Evolutionary conservation across 1,284 basidiomycete genomes (phyloP).

Genomic region (Moesziomyces parantarcticus): DNA sequence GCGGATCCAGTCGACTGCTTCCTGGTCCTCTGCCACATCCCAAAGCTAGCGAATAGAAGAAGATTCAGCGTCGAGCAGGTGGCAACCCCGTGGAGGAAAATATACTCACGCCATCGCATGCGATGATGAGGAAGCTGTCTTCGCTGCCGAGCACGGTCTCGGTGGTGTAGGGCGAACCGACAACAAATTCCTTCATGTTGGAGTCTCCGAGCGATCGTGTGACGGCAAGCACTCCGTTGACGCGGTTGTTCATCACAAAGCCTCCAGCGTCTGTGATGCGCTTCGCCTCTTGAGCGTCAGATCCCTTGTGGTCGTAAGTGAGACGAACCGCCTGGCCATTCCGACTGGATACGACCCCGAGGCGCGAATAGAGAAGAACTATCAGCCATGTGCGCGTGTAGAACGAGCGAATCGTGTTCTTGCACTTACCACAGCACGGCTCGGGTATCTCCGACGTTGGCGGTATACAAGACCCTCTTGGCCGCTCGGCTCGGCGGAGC

Average conservation of each 20-base stretch:
- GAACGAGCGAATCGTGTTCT: background rate
- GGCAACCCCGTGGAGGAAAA: background rate
- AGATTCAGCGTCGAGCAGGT: background rate
- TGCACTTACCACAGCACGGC: slow-evolving; percentile 78
- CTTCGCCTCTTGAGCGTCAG: slow-evolving; percentile 95
- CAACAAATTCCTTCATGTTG: slow-evolving; percentile 99
- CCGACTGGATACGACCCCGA: slow-evolving; percentile 73
- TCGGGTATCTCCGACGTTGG: slow-evolving; percentile 94
- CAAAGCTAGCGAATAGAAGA: slow-evolving; percentile 77
- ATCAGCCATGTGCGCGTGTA: background rate
- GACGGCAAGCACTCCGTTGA: slow-evolving; percentile 93
- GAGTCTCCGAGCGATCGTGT: slow-evolving; percentile 95
- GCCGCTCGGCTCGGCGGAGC: slow-evolving; percentile 44
- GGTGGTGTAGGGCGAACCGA: slow-evolving; percentile 96
- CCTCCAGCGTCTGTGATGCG: slow-evolving; percentile 97
- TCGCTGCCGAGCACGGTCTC: slow-evolving; percentile 89
- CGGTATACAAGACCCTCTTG: slow-evolving; percentile 88
- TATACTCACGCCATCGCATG: slow-evolving; percentile 90
- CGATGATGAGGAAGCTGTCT: slow-evolving; percentile 94
- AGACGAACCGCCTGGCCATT: slow-evolving; percentile 88
- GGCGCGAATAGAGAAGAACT: background rate
- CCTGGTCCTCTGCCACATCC: slow-evolving; percentile 94
- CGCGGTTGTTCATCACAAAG: slow-evolving; percentile 97
- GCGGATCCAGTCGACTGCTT: slow-evolving; percentile 86
- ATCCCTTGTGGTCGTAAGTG: slow-evolving; percentile 99